phyloP scores from a whole-genome alignment of 2,329 filamentous ascomycete genomes.

The Aspergillus costaricaensis region DNA sequence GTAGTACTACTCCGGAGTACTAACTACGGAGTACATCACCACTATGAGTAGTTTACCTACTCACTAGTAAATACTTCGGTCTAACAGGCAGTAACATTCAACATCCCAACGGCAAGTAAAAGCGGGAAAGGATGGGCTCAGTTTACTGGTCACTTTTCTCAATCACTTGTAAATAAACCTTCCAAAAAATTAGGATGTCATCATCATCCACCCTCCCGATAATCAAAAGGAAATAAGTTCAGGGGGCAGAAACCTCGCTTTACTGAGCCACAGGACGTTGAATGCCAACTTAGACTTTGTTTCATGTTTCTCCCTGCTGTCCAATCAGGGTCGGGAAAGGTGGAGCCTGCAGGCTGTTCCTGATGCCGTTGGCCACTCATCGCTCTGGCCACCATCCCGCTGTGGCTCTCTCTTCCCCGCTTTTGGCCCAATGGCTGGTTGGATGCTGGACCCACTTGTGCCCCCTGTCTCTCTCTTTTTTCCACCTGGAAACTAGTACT shows the following conservation, averaged over 20 bases:
- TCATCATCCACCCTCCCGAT: too few relatives aligned
- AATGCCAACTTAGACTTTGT: constrained; percentile 18
- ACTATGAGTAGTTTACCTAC: too few relatives aligned
- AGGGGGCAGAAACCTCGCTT: constrained; percentile 11
- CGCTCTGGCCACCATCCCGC: constrained; percentile 13
- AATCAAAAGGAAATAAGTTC: not conserved
- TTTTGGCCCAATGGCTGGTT: constrained; percentile 13
- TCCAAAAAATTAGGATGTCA: too few relatives aligned
- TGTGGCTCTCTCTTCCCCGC: constrained; percentile 15
- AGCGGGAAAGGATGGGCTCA: too few relatives aligned
- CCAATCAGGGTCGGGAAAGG: constrained; percentile 7
- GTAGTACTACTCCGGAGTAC: too few relatives aligned
- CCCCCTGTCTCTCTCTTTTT: constrained; percentile 19
- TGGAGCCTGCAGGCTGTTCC: constrained; percentile 17
- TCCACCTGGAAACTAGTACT: too few relatives aligned
- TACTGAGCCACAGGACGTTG: constrained; percentile 22
- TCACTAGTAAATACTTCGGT: too few relatives aligned
- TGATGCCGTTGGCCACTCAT: constrained; percentile 19
- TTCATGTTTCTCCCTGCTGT: constrained; percentile 15
- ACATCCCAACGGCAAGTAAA: too few relatives aligned
- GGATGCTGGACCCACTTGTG: constrained; percentile 8
- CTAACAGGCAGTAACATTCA: too few relatives aligned
- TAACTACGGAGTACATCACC: too few relatives aligned
- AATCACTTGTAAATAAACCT: too few relatives aligned
- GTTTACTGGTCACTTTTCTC: too few relatives aligned